These are phyloP conservation scores for Sarcodon sp. DNA, from an alignment of 768 basidiomycete genomes.

Conservation along the genomic window DNA sequence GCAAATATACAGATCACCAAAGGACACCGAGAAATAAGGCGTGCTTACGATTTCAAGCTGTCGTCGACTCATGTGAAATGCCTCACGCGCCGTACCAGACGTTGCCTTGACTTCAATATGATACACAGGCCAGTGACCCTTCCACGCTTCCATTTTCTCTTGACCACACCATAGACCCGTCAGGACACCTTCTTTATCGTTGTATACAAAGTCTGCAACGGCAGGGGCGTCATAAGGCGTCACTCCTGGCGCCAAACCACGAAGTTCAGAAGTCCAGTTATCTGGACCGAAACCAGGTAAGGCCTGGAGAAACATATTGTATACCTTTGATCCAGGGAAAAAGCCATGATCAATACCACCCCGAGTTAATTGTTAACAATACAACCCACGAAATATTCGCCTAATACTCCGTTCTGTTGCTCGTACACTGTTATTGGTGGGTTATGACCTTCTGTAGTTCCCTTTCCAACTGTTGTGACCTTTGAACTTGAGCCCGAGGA, in stretches of 20 bases:
- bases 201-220: slow-evolving; percentile 14
- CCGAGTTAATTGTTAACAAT: no score
- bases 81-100: slow-evolving; percentile 3
- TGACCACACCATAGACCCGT: slow-evolving; percentile 9
- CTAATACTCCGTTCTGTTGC: slow-evolving; percentile 7
- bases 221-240: slow-evolving; percentile 5
- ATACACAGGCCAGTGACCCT: slow-evolving; percentile 12
- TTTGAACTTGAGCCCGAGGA: neutral
- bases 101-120: slow-evolving; percentile 18
- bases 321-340: slow-evolving; percentile 4
- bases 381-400: slow-evolving; percentile 7
- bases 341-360: neutral
- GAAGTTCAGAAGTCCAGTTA: slow-evolving; percentile 17
- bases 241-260: slow-evolving; percentile 7
- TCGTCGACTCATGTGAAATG: slow-evolving; percentile 13
- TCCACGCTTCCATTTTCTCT: slow-evolving; percentile 7
- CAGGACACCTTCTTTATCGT: slow-evolving; percentile 9
- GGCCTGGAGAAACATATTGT: slow-evolving; percentile 1
- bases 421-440: neutral
- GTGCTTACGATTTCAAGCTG: slow-evolving; percentile 13
- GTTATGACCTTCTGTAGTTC: neutral
- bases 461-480: neutral
- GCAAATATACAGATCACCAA: no score
- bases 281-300: slow-evolving; percentile 10
- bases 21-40: no score